phyloP scores from a whole-genome alignment of 768 basidiomycete species.

The Lepiota subincarnata region DNA sequence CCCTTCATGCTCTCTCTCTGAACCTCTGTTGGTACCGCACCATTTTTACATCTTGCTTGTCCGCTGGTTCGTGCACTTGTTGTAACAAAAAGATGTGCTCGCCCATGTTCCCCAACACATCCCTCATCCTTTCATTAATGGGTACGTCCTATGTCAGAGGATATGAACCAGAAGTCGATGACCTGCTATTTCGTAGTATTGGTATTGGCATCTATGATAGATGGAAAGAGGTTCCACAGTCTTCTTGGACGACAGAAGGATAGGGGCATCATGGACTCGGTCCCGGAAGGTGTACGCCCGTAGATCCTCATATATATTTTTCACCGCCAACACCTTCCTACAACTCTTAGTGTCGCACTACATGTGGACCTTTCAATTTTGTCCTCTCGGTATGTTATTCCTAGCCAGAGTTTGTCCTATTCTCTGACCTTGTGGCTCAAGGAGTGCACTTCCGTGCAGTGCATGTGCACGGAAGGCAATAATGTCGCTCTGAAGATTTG shows the following conservation, averaged over 20 bases:
- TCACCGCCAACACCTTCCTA: neutral
- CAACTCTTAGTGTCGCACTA: neutral
- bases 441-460: neutral
- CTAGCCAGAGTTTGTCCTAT: too few species aligned
- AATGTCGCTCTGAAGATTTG: conserved; percentile 1
- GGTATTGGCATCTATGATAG: neutral
- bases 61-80: neutral
- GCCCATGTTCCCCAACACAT: neutral
- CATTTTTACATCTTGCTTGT: too few species aligned
- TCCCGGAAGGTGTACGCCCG: conserved; percentile 3
- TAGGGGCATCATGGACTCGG: neutral
- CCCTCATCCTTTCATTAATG: neutral
- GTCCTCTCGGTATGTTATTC: neutral
- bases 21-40: too few species aligned
- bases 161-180: too few species aligned
- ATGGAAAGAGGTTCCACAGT: neutral
- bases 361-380: conserved; percentile 2
- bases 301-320: neutral
- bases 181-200: too few species aligned
- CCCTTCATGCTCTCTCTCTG: too few species aligned
- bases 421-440: neutral
- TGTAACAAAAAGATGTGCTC: neutral
- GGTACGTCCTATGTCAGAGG: neutral
- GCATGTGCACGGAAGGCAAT: neutral
- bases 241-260: neutral